These are phyloP conservation scores for Nemania abortiva DNA, from an alignment of 2,329 filamentous ascomycete species.

Conservation along the genomic window DNA sequence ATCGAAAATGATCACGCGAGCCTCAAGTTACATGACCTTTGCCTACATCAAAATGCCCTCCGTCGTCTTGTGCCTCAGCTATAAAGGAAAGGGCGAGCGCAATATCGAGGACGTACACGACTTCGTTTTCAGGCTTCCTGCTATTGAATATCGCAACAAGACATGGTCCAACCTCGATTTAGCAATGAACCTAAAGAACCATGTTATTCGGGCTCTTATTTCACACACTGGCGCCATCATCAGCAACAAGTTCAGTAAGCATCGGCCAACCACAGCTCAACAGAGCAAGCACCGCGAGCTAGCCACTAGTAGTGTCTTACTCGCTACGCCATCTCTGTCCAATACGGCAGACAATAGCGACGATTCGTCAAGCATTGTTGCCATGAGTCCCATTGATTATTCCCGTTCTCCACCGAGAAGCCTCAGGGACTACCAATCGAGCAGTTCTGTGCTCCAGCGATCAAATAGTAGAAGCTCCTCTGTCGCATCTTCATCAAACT, in stretches of 20 bases:
- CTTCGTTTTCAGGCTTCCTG: conserved; percentile 95
- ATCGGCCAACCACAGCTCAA: conserved; percentile 83
- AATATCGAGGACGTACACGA: conserved; percentile 98
- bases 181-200: conserved; percentile 91
- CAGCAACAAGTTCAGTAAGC: conserved; percentile 94
- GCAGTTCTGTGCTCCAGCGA: conserved; percentile 58
- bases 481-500: conserved; percentile 58
- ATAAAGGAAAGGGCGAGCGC: conserved; percentile 94
- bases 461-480: conserved; percentile 67
- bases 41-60: conserved; percentile 95
- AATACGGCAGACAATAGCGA: conserved; percentile 65
- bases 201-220: conserved; percentile 92
- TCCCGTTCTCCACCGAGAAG: conserved; percentile 70
- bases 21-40: conserved; percentile 97
- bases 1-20: conserved; percentile 94
- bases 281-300: conserved; percentile 84
- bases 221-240: conserved; percentile 96
- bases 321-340: conserved; percentile 57
- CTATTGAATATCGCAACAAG: conserved; percentile 97
- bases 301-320: conserved; percentile 80
- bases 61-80: conserved; percentile 93
- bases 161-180: conserved; percentile 98
- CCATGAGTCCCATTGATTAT: conserved; percentile 67
- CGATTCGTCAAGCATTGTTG: conserved; percentile 68
- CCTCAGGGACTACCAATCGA: conserved; percentile 62